phyloP scores from a whole-genome alignment of 75 land plant genomes.

The Picea sitchensis region DNA sequence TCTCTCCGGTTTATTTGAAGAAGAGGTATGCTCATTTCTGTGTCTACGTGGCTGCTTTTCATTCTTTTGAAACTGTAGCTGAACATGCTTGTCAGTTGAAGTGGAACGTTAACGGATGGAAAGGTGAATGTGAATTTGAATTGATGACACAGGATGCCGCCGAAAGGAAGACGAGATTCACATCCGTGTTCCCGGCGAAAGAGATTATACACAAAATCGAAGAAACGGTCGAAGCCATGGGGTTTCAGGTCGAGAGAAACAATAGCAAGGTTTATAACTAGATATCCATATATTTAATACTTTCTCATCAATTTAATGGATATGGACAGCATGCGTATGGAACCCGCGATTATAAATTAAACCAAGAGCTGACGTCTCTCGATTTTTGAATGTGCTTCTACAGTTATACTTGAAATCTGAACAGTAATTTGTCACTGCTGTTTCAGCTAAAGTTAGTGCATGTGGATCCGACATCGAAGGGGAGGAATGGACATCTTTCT shows the following conservation, averaged over 20 bases:
- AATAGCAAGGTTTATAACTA: constrained; percentile 49
- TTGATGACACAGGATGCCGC: constrained; percentile 53
- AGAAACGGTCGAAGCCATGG: constrained; percentile 49
- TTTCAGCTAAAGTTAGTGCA: constrained; percentile 46
- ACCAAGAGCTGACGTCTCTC: too few relatives aligned
- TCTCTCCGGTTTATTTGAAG: constrained; percentile 74
- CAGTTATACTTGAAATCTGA: too few relatives aligned
- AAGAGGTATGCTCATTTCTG: constrained; percentile 30
- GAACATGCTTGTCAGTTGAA: neutral
- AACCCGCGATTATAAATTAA: too few relatives aligned
- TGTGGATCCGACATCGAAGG: constrained; percentile 19
- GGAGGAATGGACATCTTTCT: constrained; percentile 28
- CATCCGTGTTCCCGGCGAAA: constrained; percentile 50
- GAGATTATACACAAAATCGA: constrained; percentile 60
- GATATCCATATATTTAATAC: neutral
- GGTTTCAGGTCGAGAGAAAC: constrained; percentile 43
- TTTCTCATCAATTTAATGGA: neutral
- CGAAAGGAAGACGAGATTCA: constrained; percentile 69
- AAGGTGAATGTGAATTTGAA: neutral
- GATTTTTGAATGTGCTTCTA: too few relatives aligned
- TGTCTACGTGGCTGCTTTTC: neutral
- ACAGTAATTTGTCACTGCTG: neutral
- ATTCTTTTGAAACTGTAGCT: too few relatives aligned
- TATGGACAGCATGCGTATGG: too few relatives aligned
- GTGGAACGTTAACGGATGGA: neutral